Base-by-base conservation (phyloP, 1,284 basidiomycete species). In the Phylloboletellus chloephorus region DNA sequence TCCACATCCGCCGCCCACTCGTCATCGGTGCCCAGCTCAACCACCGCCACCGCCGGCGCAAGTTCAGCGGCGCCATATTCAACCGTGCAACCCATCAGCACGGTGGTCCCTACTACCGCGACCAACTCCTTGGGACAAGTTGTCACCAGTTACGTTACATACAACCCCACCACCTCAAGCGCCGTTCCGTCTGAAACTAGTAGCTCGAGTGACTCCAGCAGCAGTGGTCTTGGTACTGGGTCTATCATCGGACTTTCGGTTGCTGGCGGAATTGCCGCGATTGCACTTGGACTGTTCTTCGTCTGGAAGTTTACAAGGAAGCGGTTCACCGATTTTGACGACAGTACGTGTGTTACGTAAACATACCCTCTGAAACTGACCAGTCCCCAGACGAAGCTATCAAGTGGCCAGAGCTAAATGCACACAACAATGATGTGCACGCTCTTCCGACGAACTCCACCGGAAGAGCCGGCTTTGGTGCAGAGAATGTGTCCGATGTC, bases 331-430 rank as follows among this genome's bases (percentile, higher is more conserved):
- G 79, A 83, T 50, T 86, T 84, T 53, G 82, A 88, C 54, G 82
- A 84, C 65, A 79, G 84, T 84, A 63, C 53, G 82, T 76, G 31
- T 8, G 37, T 25, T 49, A 53, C 35, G 28, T 47, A 50, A 58
- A n/a, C n/a, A n/a, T n/a, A n/a, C n/a, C n/a, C n/a, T n/a, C n/a
- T n/a, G n/a, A n/a, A n/a, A n/a, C n/a, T n/a, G n/a, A n/a, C n/a
- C n/a, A n/a, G n/a, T n/a, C n/a, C n/a, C n/a, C 56, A 86, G 85
- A 73, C 52, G 83, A 87, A 62, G 82, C 82, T 20, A 89, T 89
- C 65, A 88, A 88, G 64, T 89, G 86, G 86, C 86, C 86, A 2
- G 87, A 89, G 52, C 71, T 89, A 33, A 86, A 87, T 58, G 61
- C 74, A 1, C 83, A 86, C 53, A 67, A 70, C 41, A 59, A 50